Evolutionary conservation across 2,329 filamentous ascomycete species (phyloP).

Genomic region (Hymenoscyphus salicellus): DNA sequence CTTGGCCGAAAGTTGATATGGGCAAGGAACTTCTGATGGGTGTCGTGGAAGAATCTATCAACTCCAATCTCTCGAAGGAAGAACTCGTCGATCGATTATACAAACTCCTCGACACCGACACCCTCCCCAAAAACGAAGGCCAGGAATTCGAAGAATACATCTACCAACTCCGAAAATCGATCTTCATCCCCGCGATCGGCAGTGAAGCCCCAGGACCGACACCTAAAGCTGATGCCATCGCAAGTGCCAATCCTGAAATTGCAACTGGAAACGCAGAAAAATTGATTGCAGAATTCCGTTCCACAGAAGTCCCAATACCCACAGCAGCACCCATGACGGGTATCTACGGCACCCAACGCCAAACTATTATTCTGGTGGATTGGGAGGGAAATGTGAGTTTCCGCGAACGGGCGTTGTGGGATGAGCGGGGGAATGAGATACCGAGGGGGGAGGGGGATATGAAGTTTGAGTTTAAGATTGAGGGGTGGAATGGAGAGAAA

Average conservation of each 20-base stretch:
- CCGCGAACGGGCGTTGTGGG: slow-evolving; percentile 58
- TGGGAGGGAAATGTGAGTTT: slow-evolving; percentile 61
- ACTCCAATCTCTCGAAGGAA: slow-evolving; percentile 42
- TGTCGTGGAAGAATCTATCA: slow-evolving; percentile 43
- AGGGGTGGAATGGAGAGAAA: slow-evolving; percentile 41
- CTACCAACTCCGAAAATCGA: slow-evolving; percentile 53
- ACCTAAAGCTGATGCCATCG: slow-evolving; percentile 35
- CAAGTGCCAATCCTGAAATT: slow-evolving; percentile 28
- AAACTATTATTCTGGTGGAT: slow-evolving; percentile 61
- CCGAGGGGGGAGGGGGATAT: slow-evolving; percentile 54
- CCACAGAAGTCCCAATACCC: slow-evolving; percentile 34
- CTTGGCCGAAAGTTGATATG: slow-evolving; percentile 60
- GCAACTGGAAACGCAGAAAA: slow-evolving; percentile 15
- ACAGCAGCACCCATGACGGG: slow-evolving; percentile 52
- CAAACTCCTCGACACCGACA: slow-evolving; percentile 54
- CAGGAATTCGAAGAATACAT: slow-evolving; percentile 54
- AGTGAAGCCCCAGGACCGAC: slow-evolving; percentile 36
- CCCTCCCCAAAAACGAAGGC: slow-evolving; percentile 42
- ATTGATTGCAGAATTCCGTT: slow-evolving; percentile 35
- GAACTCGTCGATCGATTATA: slow-evolving; percentile 53
- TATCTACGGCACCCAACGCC: slow-evolving; percentile 63
- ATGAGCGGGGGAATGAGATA: slow-evolving; percentile 54
- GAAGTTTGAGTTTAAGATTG: slow-evolving; percentile 54
- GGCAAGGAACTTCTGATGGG: slow-evolving; percentile 41
- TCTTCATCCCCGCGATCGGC: slow-evolving; percentile 60